phyloP scores from a whole-genome alignment of 2,329 filamentous ascomycete genomes.

The Penicillium crustosum region DNA sequence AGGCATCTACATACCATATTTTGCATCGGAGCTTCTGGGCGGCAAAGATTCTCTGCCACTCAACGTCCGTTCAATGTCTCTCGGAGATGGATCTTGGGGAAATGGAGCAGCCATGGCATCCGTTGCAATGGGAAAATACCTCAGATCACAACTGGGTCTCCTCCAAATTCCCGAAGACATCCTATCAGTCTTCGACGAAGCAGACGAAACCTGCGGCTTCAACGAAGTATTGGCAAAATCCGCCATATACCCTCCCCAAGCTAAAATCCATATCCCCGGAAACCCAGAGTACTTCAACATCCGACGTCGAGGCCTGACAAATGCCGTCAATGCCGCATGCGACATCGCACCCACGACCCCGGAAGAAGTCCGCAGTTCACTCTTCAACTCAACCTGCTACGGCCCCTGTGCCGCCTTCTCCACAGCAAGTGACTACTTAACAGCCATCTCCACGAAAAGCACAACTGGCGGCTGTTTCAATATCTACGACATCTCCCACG shows the following conservation, averaged over 20 bases:
- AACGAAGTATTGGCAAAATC: slow-evolving; percentile 29
- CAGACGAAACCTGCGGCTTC: slow-evolving; percentile 37
- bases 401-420: slow-evolving; percentile 39
- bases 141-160: slow-evolving; percentile 25
- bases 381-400: slow-evolving; percentile 38
- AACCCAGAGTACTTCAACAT: slow-evolving; percentile 35
- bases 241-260: slow-evolving; percentile 31
- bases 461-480: slow-evolving; percentile 30
- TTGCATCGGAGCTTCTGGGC: slow-evolving; percentile 34
- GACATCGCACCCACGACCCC: slow-evolving; percentile 27
- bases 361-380: slow-evolving; percentile 28
- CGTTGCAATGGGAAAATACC: slow-evolving; percentile 30
- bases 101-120: slow-evolving; percentile 39
- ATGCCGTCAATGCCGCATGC: slow-evolving; percentile 22
- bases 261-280: slow-evolving; percentile 33
- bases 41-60: slow-evolving; percentile 29
- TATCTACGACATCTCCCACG: slow-evolving; percentile 36
- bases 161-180: slow-evolving; percentile 33
- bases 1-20: slow-evolving; percentile 41
- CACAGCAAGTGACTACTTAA: slow-evolving; percentile 35
- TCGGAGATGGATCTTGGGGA: slow-evolving; percentile 40
- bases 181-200: slow-evolving; percentile 29
- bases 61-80: slow-evolving; percentile 36
- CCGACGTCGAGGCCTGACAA: slow-evolving; percentile 13
- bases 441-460: slow-evolving; percentile 14